Evolutionary conservation across 345 rosid species (phyloP).

Genomic region (Salix suchowensis): DNA sequence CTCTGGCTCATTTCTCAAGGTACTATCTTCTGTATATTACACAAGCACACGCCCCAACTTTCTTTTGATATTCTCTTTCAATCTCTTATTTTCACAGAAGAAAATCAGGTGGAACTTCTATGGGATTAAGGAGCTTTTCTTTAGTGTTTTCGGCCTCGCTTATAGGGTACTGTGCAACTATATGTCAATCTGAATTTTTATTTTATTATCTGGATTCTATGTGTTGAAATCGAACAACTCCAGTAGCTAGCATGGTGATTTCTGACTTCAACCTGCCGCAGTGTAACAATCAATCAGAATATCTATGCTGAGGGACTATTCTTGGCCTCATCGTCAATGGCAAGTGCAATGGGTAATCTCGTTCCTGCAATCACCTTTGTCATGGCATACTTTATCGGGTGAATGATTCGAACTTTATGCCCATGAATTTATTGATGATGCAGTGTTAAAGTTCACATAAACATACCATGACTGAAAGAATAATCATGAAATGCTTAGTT

Average conservation of each 20-base stretch:
- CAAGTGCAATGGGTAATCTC: constrained; percentile 38
- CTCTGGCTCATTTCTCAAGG: constrained; percentile 34
- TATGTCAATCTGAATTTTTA: neutral
- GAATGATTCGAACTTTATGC: neutral
- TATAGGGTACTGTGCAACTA: constrained; percentile 26
- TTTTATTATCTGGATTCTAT: neutral
- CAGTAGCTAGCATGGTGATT: neutral
- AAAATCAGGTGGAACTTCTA: constrained; percentile 16
- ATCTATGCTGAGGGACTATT: constrained; percentile 34
- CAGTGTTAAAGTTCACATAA: too few relatives aligned
- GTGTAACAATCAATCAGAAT: constrained; percentile 41
- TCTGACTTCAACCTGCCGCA: constrained; percentile 1
- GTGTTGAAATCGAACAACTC: neutral
- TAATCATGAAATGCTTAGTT: too few relatives aligned
- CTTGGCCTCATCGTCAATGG: constrained; percentile 42
- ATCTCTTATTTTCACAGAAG: constrained; percentile 15
- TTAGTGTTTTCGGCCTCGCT: constrained; percentile 36
- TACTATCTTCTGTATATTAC: neutral
- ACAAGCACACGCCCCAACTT: neutral
- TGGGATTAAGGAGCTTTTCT: constrained; percentile 33
- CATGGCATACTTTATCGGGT: constrained; percentile 34
- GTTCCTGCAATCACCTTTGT: constrained; percentile 43
- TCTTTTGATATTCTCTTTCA: neutral
- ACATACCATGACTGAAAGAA: too few relatives aligned
- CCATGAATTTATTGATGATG: too few relatives aligned